phyloP scores from a whole-genome alignment of 805 yeast genomes.

The Cyberlindnera amylophila region DNA sequence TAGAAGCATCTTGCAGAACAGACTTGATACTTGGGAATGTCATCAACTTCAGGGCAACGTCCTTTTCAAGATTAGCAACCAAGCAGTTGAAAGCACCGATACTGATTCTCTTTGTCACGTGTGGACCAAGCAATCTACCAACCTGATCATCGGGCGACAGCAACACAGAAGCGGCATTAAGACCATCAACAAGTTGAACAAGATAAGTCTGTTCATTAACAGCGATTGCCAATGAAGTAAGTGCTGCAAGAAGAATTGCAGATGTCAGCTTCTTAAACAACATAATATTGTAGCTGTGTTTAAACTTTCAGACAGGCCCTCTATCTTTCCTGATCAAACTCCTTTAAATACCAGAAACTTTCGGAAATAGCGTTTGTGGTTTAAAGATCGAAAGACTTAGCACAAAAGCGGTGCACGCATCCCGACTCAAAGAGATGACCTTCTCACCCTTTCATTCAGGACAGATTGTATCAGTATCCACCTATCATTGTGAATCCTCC shows the following conservation, averaged over 20 bases:
- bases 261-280: neutral
- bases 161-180: conserved; percentile 6
- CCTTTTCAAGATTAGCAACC: conserved; percentile 6
- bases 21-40: conserved; percentile 2
- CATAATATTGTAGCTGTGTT: no score
- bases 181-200: conserved; percentile 9
- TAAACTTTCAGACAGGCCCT: no score
- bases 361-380: no score
- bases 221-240: neutral
- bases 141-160: conserved; percentile 2
- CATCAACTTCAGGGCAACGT: neutral
- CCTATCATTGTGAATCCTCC: no score
- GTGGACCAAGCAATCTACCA: conserved; percentile 5
- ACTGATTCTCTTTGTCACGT: conserved; percentile 4
- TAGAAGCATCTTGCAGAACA: conserved; percentile 2
- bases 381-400: no score
- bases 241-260: neutral
- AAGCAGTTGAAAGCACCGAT: conserved; percentile 15
- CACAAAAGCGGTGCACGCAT: no score
- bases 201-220: conserved; percentile 1
- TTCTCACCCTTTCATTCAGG: no score
- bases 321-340: no score
- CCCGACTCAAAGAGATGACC: no score
- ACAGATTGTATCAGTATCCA: no score
- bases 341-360: no score